phyloP scores from a whole-genome alignment of 176 grass and related monocot genomes.

The Urochloa ruziziensis region DNA sequence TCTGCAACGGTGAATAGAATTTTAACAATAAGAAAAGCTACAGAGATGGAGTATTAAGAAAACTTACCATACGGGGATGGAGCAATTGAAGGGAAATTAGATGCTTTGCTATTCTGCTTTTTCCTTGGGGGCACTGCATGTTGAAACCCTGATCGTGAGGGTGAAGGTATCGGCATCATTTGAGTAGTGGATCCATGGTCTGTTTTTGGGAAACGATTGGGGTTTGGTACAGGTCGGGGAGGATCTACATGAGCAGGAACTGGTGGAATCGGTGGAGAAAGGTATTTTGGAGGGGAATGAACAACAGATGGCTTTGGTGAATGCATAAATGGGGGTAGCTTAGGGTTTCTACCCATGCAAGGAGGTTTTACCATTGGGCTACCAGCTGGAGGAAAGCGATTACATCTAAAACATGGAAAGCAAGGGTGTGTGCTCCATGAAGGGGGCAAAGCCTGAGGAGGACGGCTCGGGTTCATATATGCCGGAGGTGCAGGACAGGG shows the following conservation, averaged over 20 bases:
- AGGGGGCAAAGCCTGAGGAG: slow-evolving; percentile 36
- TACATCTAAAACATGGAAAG: slow-evolving; percentile 41
- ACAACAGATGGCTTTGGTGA: slow-evolving; percentile 23
- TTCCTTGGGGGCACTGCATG: slow-evolving; percentile 21
- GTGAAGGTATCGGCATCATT: slow-evolving; percentile 42
- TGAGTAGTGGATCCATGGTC: slow-evolving; percentile 35
- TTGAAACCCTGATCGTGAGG: slow-evolving; percentile 14
- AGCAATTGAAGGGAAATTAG: slow-evolving; percentile 28
- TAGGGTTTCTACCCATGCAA: slow-evolving; percentile 32
- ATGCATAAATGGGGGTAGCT: slow-evolving; percentile 28
- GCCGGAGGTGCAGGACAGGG: slow-evolving; percentile 25
- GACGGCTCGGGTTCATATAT: slow-evolving; percentile 17
- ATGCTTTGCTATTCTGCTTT: slow-evolving; percentile 18
- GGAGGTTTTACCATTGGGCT: slow-evolving; percentile 42
- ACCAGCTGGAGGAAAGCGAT: slow-evolving; percentile 29
- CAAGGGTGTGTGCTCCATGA: slow-evolving; percentile 25
- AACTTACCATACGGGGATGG: slow-evolving; percentile 56
- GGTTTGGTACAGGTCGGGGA: slow-evolving; percentile 13
- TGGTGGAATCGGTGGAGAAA: slow-evolving; percentile 42
- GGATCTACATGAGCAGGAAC: slow-evolving; percentile 15
- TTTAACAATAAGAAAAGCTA: neutral
- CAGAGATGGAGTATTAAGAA: slow-evolving; percentile 9
- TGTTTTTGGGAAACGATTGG: slow-evolving; percentile 32
- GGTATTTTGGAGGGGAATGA: slow-evolving; percentile 22
- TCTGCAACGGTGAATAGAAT: neutral